phyloP scores from a whole-genome alignment of 1,284 basidiomycete species.

The Pseudozyma tsukubaensis region DNA sequence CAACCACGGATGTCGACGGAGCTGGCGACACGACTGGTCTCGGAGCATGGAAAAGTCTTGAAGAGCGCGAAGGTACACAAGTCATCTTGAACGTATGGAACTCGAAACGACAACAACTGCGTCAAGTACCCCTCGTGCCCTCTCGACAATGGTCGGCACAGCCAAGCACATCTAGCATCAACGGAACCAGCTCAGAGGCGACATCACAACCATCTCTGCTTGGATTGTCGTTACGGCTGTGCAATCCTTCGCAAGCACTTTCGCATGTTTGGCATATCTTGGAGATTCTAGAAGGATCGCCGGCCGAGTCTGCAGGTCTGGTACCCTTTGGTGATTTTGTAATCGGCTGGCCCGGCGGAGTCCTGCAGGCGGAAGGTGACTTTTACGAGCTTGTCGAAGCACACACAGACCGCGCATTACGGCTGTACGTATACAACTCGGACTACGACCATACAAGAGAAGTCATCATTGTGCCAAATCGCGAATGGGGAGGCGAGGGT shows the following conservation, averaged over 20 bases:
- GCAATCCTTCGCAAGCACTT: constrained; percentile 68
- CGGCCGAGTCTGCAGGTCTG: constrained; percentile 82
- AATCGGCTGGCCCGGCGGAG: constrained; percentile 93
- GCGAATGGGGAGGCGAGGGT: constrained; percentile 66
- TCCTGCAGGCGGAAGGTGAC: constrained; percentile 84
- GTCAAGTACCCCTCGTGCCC: constrained; percentile 86
- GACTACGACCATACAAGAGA: constrained; percentile 80
- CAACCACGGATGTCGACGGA: constrained; percentile 52
- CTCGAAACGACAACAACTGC: constrained; percentile 82
- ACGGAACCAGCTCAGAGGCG: constrained; percentile 32
- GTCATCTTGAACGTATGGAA: constrained; percentile 89
- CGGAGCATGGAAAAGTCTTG: constrained; percentile 72
- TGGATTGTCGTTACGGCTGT: constrained; percentile 91
- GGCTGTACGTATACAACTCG: constrained; percentile 95
- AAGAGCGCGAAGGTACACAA: constrained; percentile 82
- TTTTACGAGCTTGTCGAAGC: constrained; percentile 96
- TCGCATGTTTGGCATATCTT: constrained; percentile 88
- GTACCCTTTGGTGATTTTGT: constrained; percentile 91
- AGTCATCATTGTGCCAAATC: constrained; percentile 61
- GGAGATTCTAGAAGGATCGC: constrained; percentile 93
- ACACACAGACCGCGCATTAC: constrained; percentile 89
- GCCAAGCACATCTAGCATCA: constrained; percentile 49
- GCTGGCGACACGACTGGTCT: constrained; percentile 40
- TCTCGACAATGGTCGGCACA: constrained; percentile 79
- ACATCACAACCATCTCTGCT: constrained; percentile 77